Percentiles rank a stretch among this genome's conserved stretches.
Evolutionary conservation across 2,329 filamentous ascomycete species (phyloP).

Genomic region (Coniella vitis): DNA sequence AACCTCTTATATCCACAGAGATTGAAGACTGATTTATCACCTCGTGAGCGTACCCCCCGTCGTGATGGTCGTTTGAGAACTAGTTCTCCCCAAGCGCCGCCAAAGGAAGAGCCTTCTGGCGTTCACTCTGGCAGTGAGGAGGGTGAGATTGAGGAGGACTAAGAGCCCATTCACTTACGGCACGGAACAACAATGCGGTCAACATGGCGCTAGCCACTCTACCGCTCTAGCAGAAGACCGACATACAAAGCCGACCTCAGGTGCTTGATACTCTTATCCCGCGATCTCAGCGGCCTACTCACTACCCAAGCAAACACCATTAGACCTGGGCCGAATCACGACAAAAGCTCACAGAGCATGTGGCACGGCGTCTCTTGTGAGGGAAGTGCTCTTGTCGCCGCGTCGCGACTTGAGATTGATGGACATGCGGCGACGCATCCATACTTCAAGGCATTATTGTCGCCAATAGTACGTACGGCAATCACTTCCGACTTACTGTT

Average conservation of each 20-base stretch:
- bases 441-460: slow-evolving; percentile 10
- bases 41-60: slow-evolving; percentile 55
- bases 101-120: slow-evolving; percentile 50
- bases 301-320: too few relatives aligned
- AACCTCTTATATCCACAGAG: slow-evolving; percentile 40
- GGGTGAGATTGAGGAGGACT: slow-evolving; percentile 90
- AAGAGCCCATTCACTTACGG: slow-evolving; percentile 22
- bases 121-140: slow-evolving; percentile 89
- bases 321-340: too few relatives aligned
- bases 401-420: too few relatives aligned
- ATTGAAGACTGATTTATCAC: slow-evolving; percentile 48
- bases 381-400: too few relatives aligned
- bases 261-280: too few relatives aligned
- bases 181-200: slow-evolving; percentile 15
- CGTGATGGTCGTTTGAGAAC: slow-evolving; percentile 50
- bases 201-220: slow-evolving; percentile 4
- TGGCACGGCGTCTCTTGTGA: too few relatives aligned
- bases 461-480: slow-evolving; percentile 17
- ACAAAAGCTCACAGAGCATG: too few relatives aligned
- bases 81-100: slow-evolving; percentile 39
- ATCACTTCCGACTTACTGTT: slow-evolving; percentile 14
- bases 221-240: background rate
- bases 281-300: too few relatives aligned
- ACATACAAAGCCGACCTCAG: too few relatives aligned
- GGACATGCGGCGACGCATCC: background rate